These are phyloP conservation scores for Colletotrichum truncatum DNA, from an alignment of 2,329 filamentous ascomycete species.

Conservation along the genomic window DNA sequence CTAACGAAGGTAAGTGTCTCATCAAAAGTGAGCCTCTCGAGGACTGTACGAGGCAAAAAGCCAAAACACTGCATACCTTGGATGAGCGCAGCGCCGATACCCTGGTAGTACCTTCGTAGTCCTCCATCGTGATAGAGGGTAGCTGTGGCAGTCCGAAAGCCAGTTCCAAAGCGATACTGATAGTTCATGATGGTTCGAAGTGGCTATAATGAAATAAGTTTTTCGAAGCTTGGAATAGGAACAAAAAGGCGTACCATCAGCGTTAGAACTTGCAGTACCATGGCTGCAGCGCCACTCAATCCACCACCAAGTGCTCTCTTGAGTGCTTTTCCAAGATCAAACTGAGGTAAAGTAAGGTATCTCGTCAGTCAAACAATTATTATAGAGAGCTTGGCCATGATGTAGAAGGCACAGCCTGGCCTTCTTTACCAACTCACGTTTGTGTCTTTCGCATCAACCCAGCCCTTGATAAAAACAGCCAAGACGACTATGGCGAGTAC, in stretches of 20 bases:
- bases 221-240: background rate
- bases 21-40: too few relatives aligned
- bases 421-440: constrained; percentile 41
- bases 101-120: constrained; percentile 54
- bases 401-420: background rate
- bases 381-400: background rate
- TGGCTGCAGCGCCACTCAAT: constrained; percentile 56
- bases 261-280: constrained; percentile 57
- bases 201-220: constrained; percentile 41
- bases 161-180: constrained; percentile 56
- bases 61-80: too few relatives aligned
- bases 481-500: constrained; percentile 42
- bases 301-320: constrained; percentile 55
- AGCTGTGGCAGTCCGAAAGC: constrained; percentile 48
- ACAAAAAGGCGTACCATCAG: constrained; percentile 48
- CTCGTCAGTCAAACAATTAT: background rate
- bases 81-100: constrained; percentile 52
- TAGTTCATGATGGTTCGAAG: constrained; percentile 61
- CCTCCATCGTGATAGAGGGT: constrained; percentile 54
- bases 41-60: too few relatives aligned
- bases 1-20: constrained; percentile 36
- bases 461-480: constrained; percentile 53
- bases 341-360: constrained; percentile 39
- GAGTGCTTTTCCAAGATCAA: constrained; percentile 54
- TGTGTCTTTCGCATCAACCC: constrained; percentile 53